These are phyloP conservation scores for Calocera cornea DNA, from an alignment of 768 basidiomycete genomes.

Conservation along the genomic window DNA sequence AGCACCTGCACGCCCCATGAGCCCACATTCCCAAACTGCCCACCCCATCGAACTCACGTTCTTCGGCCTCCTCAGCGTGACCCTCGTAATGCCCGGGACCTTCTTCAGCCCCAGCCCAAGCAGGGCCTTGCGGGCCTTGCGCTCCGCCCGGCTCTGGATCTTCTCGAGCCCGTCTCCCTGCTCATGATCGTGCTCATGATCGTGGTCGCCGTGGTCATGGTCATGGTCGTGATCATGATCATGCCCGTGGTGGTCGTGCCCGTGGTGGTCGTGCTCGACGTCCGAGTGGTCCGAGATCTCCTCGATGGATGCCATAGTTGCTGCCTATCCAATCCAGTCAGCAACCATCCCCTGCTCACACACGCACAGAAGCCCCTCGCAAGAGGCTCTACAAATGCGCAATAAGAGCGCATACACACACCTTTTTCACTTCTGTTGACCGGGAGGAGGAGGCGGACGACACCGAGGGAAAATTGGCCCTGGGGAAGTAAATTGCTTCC, in stretches of 20 bases:
- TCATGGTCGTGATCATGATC: constrained; percentile 42
- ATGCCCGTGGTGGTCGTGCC: constrained; percentile 33
- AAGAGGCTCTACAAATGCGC: not conserved
- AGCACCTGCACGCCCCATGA: constrained; percentile 42
- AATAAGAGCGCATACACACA: not conserved
- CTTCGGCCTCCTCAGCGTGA: constrained; percentile 88
- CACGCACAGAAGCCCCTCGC: not conserved
- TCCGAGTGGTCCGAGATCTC: constrained; percentile 67
- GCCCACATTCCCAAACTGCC: not conserved
- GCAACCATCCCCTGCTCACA: not conserved
- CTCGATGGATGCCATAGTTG: constrained; percentile 49
- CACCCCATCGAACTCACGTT: constrained; percentile 43
- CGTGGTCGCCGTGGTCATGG: constrained; percentile 38
- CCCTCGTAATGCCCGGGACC: constrained; percentile 84
- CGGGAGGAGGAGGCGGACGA: not conserved
- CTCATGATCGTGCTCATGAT: constrained; percentile 62
- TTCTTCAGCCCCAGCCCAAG: constrained; percentile 83
- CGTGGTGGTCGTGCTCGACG: constrained; percentile 38
- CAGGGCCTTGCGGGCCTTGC: constrained; percentile 90
- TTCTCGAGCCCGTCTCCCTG: constrained; percentile 78
- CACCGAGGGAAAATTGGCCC: not conserved
- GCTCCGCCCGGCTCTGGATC: constrained; percentile 86
- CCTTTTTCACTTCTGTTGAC: not conserved
- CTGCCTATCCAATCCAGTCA: not conserved
- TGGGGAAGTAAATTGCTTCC: not conserved